Percentiles rank a stretch among this genome's conserved stretches.
Conservation (phyloP, 345 rosid species). For the Hevea brasiliensis region DNA sequence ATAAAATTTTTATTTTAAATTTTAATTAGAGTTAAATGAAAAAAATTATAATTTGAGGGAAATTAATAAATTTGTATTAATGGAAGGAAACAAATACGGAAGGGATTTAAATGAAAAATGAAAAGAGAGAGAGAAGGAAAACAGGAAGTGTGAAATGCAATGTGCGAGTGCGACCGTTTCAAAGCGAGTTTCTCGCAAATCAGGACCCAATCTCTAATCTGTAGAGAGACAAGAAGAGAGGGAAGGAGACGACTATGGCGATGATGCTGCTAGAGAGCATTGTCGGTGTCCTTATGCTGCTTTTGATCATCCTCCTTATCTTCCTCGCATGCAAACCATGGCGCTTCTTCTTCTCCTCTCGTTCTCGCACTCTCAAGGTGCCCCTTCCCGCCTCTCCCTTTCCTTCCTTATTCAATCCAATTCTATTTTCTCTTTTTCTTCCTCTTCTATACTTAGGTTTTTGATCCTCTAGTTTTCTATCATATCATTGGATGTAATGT, state of each 20-base stretch:
- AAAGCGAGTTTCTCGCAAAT: conserved; percentile 72
- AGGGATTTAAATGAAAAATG: not conserved
- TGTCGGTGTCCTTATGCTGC: conserved; percentile 55
- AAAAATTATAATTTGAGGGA: too few relatives aligned
- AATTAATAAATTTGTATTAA: too few relatives aligned
- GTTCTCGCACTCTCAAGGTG: conserved; percentile 59
- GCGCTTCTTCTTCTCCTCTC: conserved; percentile 64
- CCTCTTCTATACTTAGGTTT: not conserved
- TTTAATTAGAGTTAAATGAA: too few relatives aligned
- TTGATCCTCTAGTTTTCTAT: not conserved
- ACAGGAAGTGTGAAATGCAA: conserved; percentile 11
- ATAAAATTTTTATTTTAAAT: too few relatives aligned
- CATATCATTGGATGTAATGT: not conserved
- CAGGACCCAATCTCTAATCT: conserved; percentile 46
- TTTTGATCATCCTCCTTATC: conserved; percentile 63
- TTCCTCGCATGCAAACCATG: conserved; percentile 84
- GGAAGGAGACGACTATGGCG: conserved; percentile 45
- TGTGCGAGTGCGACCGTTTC: conserved; percentile 71
- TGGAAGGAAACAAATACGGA: too few relatives aligned
- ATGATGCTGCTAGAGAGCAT: conserved; percentile 53
- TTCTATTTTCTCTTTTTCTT: not conserved
- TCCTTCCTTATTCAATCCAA: not conserved
- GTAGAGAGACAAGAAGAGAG: conserved; percentile 33
- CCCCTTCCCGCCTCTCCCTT: not conserved
- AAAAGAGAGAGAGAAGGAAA: not conserved